Percentiles rank a stretch among this genome's conserved stretches.
These are phyloP conservation scores for Phylloporus sp. DNA, from an alignment of 768 basidiomycete species.

Conservation along the genomic window DNA sequence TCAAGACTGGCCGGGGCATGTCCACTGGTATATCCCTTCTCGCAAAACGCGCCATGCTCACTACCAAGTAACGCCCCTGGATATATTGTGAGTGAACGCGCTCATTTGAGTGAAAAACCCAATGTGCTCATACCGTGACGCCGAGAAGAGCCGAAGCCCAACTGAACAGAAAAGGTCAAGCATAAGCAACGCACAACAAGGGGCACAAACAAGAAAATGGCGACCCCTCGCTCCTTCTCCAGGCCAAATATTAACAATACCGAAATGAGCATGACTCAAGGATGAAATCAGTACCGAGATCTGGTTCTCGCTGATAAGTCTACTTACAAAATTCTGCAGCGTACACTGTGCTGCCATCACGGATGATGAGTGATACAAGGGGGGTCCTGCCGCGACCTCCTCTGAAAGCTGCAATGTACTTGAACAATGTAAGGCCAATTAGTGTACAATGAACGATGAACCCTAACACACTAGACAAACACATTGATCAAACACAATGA, in stretches of 20 bases:
- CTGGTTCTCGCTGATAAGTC: not conserved
- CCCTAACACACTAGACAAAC: slow-evolving; percentile 7
- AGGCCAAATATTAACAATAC: not conserved
- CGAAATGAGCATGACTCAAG: not conserved
- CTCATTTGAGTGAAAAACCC: not conserved
- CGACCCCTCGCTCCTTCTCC: not conserved
- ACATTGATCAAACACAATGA: not conserved
- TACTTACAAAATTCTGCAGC: slow-evolving; percentile 8
- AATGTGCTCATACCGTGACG: slow-evolving; percentile 6
- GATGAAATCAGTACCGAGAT: not conserved
- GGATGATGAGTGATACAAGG: slow-evolving; percentile 18
- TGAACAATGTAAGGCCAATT: slow-evolving; percentile 15
- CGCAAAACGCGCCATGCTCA: slow-evolving; percentile 22
- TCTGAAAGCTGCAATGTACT: slow-evolving; percentile 15
- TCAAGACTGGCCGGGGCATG: not conserved
- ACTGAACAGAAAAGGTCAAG: not conserved
- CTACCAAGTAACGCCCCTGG: slow-evolving; percentile 26
- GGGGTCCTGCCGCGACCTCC: slow-evolving; percentile 17
- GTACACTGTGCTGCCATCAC: slow-evolving; percentile 14
- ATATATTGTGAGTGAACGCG: not conserved
- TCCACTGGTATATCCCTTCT: not conserved
- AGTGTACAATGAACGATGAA: slow-evolving; percentile 15
- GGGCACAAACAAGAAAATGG: slow-evolving; percentile 5
- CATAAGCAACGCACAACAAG: slow-evolving; percentile 1
- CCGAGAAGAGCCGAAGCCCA: slow-evolving; percentile 14